Percentiles rank a stretch among this genome's conserved stretches.
These are phyloP conservation scores for Bryopsis sp. DNA, from an alignment of 139 green algal genomes.

Conservation along the genomic window DNA sequence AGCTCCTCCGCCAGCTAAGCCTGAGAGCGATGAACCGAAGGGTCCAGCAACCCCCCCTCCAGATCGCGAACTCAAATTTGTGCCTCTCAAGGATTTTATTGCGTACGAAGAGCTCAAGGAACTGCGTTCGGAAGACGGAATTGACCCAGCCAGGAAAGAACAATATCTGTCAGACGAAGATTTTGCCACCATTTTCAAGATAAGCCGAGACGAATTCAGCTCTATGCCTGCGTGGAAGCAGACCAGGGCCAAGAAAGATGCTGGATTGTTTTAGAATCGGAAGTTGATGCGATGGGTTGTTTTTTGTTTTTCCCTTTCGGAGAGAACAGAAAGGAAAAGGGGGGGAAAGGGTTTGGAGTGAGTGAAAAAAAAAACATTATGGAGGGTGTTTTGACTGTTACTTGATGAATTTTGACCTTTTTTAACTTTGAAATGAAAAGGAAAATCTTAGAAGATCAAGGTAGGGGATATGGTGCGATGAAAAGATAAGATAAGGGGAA, in stretches of 20 bases:
- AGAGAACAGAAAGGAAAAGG: too few relatives aligned
- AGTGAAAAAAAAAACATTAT: too few relatives aligned
- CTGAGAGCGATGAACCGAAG: not conserved
- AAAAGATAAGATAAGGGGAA: too few relatives aligned
- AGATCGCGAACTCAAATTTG: constrained; percentile 15
- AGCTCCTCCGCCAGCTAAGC: not conserved
- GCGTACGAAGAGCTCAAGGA: constrained; percentile 6
- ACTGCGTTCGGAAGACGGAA: not conserved
- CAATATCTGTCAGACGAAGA: constrained; percentile 17
- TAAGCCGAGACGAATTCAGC: constrained; percentile 4
- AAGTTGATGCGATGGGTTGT: too few relatives aligned
- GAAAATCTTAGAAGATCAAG: too few relatives aligned
- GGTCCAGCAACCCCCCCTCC: too few relatives aligned
- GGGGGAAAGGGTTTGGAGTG: too few relatives aligned
- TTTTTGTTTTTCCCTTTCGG: too few relatives aligned
- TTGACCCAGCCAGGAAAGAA: constrained; percentile 15
- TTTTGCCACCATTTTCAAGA: constrained; percentile 8
- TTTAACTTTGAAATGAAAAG: too few relatives aligned
- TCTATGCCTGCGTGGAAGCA: not conserved
- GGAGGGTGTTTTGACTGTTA: too few relatives aligned
- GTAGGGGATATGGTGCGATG: too few relatives aligned
- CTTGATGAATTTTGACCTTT: too few relatives aligned
- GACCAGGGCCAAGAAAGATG: not conserved
- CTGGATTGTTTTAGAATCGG: constrained; percentile 14
- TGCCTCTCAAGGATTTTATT: constrained; percentile 16